Percentiles rank a stretch among this genome's conserved stretches.
These are phyloP conservation scores for Periconia digitata DNA, from an alignment of 2,329 filamentous ascomycete genomes.

Conservation along the genomic window DNA sequence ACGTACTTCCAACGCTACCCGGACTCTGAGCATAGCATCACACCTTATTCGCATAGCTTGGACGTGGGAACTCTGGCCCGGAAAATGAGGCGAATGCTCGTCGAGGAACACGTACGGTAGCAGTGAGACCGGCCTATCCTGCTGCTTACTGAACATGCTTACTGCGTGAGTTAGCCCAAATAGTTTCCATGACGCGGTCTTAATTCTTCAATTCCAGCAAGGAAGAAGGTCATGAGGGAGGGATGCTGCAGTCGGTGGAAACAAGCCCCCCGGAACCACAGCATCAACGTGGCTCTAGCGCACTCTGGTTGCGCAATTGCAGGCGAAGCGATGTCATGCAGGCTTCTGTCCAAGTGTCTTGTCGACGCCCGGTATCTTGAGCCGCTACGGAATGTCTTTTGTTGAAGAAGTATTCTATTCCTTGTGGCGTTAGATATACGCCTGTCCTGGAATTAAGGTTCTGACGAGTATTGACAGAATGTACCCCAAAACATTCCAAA, in stretches of 20 bases:
- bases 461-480: neutral
- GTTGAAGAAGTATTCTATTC: neutral
- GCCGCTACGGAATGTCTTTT: neutral
- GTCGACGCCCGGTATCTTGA: neutral
- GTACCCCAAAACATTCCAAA: too few species aligned
- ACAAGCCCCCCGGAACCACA: too few species aligned
- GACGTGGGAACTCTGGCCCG: neutral
- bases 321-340: neutral
- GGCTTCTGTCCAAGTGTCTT: neutral
- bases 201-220: neutral
- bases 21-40: neutral
- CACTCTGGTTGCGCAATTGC: neutral
- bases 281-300: neutral
- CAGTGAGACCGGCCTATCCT: neutral
- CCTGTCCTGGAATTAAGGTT: neutral
- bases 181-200: neutral
- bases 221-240: neutral
- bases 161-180: neutral
- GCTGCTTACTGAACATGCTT: neutral
- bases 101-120: neutral
- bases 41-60: neutral
- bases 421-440: neutral
- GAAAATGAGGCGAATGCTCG: neutral
- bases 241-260: neutral
- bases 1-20: neutral